phyloP scores from a whole-genome alignment of 1,284 basidiomycete species.

The Dichomitus squalens region DNA sequence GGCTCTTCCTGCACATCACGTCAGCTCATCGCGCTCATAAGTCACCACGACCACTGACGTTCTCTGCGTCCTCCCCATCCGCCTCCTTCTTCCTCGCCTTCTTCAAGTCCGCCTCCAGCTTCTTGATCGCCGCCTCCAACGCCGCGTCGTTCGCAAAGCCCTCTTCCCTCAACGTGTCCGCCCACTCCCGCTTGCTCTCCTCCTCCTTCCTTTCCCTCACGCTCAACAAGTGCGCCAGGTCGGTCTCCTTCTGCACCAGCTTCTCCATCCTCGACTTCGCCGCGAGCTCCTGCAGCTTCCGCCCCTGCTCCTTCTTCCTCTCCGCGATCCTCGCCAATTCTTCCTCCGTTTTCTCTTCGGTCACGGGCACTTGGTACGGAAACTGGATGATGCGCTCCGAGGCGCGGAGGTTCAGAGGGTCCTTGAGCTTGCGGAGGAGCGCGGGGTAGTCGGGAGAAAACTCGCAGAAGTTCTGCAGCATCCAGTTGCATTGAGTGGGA shows the following conservation, averaged over 20 bases:
- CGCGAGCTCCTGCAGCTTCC: constrained; percentile 91
- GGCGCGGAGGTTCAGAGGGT: constrained; percentile 66
- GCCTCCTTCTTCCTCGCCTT: constrained; percentile 56
- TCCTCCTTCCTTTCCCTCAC: constrained; percentile 67
- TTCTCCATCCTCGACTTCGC: constrained; percentile 86
- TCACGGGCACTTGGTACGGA: constrained; percentile 71
- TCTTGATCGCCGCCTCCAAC: constrained; percentile 39
- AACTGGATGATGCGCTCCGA: constrained; percentile 83
- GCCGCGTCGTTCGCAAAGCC: constrained; percentile 69
- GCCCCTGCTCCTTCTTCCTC: constrained; percentile 82
- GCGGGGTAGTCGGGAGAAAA: constrained; percentile 81
- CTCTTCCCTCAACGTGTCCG: constrained; percentile 59
- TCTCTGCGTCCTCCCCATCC: constrained; percentile 55
- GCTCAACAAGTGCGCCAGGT: constrained; percentile 72
- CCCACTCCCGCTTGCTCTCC: constrained; percentile 80
- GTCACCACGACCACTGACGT: constrained; percentile 10
- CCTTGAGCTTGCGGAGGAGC: constrained; percentile 64
- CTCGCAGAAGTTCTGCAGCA: constrained; percentile 88
- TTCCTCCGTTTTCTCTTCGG: constrained; percentile 91
- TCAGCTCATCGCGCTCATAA: neutral
- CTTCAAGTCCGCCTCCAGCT: constrained; percentile 40
- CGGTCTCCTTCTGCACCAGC: constrained; percentile 82
- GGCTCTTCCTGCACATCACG: constrained; percentile 70
- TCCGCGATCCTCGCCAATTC: constrained; percentile 82
- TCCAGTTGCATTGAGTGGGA: constrained; percentile 66